phyloP scores from a whole-genome alignment of 208 protist genomes.

The Phytomonas sp. region DNA sequence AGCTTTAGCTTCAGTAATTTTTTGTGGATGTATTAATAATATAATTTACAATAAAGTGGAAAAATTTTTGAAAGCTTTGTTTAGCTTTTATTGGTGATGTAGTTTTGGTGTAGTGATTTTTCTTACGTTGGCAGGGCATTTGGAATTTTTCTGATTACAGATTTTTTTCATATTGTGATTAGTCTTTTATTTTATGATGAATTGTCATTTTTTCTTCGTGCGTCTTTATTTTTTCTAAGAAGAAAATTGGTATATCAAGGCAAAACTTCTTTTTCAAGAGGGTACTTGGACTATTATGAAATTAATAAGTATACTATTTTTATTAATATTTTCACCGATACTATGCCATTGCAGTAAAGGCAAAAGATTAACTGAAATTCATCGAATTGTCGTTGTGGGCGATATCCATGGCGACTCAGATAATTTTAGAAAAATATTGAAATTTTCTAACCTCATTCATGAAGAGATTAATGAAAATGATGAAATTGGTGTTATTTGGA shows the following conservation, averaged over 20 bases:
- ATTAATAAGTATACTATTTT: background rate
- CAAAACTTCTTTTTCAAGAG: background rate
- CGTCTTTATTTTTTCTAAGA: background rate
- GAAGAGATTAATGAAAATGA: background rate
- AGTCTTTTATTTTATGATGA: background rate
- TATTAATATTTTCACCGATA: background rate
- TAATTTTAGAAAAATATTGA: conserved; percentile 44
- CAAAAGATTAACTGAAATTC: conserved; percentile 19
- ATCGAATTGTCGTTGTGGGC: conserved; percentile 58
- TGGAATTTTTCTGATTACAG: background rate
- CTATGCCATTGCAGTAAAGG: background rate
- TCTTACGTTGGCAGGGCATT: background rate
- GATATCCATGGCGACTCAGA: conserved; percentile 70
- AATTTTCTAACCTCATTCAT: conserved; percentile 32
- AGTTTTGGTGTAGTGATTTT: background rate
- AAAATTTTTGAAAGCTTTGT: background rate
- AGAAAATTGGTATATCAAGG: background rate
- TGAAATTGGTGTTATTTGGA: background rate
- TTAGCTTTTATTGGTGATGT: background rate
- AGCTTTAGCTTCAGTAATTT: background rate
- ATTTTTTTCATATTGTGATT: background rate
- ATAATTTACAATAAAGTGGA: background rate
- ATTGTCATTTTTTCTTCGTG: conserved; percentile 7
- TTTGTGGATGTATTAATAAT: background rate
- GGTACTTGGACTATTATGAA: background rate